Conservation (phyloP, 139 green algal genomes). For the Chlamydomonas incerta region DNA sequence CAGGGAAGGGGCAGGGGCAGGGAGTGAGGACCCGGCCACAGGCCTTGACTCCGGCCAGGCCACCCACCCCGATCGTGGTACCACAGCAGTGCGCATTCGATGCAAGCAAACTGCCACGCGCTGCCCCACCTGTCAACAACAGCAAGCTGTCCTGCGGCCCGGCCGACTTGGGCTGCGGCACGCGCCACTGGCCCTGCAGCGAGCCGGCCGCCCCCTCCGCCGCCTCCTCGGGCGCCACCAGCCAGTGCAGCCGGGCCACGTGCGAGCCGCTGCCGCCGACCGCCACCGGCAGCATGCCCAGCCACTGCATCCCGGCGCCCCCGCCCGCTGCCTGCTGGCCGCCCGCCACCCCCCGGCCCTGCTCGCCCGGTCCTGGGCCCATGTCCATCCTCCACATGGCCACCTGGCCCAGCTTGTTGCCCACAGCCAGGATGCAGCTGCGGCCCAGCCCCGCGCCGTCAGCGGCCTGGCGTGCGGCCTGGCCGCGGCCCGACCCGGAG, state of each 20-base stretch:
- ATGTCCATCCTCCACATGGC: not conserved
- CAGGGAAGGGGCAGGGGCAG: not conserved
- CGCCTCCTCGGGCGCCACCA: slow-evolving; percentile 17
- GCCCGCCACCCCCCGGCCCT: too few species aligned
- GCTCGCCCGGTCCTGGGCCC: not conserved
- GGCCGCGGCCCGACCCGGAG: not conserved
- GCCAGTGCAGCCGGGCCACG: not conserved
- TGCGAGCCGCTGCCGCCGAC: not conserved
- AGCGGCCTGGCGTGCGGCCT: too few species aligned
- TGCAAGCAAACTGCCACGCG: too few species aligned
- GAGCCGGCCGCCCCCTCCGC: not conserved
- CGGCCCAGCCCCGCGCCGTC: not conserved
- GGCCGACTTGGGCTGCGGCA: slow-evolving; percentile 26
- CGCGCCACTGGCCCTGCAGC: not conserved
- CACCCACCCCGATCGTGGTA: too few species aligned
- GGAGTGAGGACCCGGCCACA: not conserved
- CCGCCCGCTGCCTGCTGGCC: not conserved
- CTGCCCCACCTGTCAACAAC: slow-evolving; percentile 18
- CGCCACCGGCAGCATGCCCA: not conserved
- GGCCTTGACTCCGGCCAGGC: too few species aligned
- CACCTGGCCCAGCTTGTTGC: slow-evolving; percentile 26
- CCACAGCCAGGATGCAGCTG: slow-evolving; percentile 14
- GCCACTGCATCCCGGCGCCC: not conserved
- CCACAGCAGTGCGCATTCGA: too few species aligned
- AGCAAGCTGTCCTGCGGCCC: slow-evolving; percentile 21